Evolutionary conservation across 164 flowering plant genomes (phyloP).

Genomic region (Macadamia tetraphylla): DNA sequence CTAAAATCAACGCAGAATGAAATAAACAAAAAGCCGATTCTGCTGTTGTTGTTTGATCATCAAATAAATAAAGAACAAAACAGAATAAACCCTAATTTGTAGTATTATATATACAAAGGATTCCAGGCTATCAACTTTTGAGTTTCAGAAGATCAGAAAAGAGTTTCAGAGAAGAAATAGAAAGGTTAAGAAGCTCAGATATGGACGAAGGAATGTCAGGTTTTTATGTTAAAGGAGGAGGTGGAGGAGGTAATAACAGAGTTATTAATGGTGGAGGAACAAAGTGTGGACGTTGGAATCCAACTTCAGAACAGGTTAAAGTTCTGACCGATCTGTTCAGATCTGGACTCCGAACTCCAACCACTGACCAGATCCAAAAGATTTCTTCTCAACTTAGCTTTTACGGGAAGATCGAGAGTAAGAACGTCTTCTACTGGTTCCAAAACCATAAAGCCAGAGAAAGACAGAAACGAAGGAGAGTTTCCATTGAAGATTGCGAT

Average conservation of each 20-base stretch:
- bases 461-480: slow-evolving; percentile 77
- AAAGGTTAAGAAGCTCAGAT: slow-evolving; percentile 5
- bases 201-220: slow-evolving; percentile 67
- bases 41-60: slow-evolving; percentile 1
- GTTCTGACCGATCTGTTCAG: slow-evolving; percentile 85
- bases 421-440: slow-evolving; percentile 97
- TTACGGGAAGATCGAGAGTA: slow-evolving; percentile 96
- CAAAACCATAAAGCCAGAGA: slow-evolving; percentile 98
- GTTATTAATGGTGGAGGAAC: slow-evolving; percentile 27
- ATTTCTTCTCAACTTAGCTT: slow-evolving; percentile 85
- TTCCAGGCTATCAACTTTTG: slow-evolving; percentile 17
- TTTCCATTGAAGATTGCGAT: slow-evolving; percentile 28
- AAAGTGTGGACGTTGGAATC: slow-evolving; percentile 96
- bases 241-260: slow-evolving; percentile 7
- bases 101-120: slow-evolving; percentile 23
- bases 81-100: slow-evolving; percentile 1
- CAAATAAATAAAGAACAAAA: slow-evolving; percentile 13
- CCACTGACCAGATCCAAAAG: slow-evolving; percentile 90
- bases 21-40: slow-evolving; percentile 20
- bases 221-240: slow-evolving; percentile 41
- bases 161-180: not conserved
- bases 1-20: slow-evolving; percentile 41
- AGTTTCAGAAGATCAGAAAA: slow-evolving; percentile 11
- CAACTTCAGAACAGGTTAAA: slow-evolving; percentile 86
- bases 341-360: slow-evolving; percentile 92